Conservation (phyloP, 306 rosid genomes). For the Glycyrrhiza uralensis region DNA sequence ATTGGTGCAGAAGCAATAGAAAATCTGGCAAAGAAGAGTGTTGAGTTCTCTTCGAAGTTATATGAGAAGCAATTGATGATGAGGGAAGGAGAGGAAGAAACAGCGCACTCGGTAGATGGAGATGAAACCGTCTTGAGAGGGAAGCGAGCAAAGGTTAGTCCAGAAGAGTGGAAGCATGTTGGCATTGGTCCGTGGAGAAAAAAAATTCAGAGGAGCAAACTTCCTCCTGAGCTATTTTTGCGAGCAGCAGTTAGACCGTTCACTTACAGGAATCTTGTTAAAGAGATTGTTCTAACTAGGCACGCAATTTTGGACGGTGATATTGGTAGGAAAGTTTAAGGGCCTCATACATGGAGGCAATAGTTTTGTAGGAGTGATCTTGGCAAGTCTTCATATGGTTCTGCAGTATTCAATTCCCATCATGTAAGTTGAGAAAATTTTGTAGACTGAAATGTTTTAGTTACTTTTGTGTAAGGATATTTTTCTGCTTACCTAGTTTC, state of each 20-base stretch:
- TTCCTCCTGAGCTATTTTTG: conserved; percentile 82
- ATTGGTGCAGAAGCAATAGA: conserved; percentile 73
- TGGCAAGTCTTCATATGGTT: conserved; percentile 14
- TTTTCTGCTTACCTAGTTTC: conserved; percentile 14
- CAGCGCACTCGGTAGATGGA: conserved; percentile 36
- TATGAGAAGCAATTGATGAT: conserved; percentile 34
- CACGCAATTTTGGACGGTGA: conserved; percentile 94
- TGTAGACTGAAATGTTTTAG: conserved; percentile 9
- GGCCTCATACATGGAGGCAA: background rate
- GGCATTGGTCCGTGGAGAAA: conserved; percentile 85
- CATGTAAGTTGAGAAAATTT: conserved; percentile 23
- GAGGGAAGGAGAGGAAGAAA: conserved; percentile 24
- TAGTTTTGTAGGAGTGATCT: background rate
- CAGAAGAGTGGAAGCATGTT: conserved; percentile 74
- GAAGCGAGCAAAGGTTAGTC: conserved; percentile 61
- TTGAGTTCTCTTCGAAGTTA: conserved; percentile 21
- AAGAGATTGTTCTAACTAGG: conserved; percentile 88
- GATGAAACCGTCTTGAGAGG: conserved; percentile 74
- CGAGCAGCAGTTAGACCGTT: conserved; percentile 75
- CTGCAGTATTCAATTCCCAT: conserved; percentile 12
- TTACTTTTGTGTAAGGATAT: background rate
- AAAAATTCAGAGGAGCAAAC: conserved; percentile 63
- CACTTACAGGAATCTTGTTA: conserved; percentile 75
- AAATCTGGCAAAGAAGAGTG: conserved; percentile 45
- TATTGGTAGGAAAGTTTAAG: conserved; percentile 40